phyloP scores from a whole-genome alignment of 306 rosid genomes.

The Chamaecrista fasciculata region DNA sequence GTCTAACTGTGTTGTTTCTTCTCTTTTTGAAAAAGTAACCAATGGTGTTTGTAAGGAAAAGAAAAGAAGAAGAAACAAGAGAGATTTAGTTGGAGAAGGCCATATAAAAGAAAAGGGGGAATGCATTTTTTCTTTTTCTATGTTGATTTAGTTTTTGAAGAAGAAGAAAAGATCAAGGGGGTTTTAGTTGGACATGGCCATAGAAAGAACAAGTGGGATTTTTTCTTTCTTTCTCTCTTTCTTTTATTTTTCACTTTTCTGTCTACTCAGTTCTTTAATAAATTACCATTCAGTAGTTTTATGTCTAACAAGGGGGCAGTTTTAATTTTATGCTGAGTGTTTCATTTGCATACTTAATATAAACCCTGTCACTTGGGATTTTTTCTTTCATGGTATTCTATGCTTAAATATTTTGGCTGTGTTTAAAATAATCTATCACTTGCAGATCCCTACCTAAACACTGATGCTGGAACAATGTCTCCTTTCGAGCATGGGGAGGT shows the following conservation, averaged over 20 bases:
- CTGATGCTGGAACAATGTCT: conserved; percentile 90
- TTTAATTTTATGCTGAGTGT: conserved; percentile 7
- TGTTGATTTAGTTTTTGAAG: conserved; percentile 18
- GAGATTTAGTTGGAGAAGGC: not conserved
- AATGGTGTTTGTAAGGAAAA: not conserved
- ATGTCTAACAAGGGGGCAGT: not conserved
- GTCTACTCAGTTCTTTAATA: not conserved
- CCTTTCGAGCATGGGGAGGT: conserved; percentile 92
- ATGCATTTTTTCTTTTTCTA: not conserved
- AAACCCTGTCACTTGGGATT: not conserved
- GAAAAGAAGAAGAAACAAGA: not conserved
- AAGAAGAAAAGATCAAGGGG: not conserved
- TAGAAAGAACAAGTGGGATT: not conserved
- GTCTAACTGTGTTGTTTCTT: not conserved
- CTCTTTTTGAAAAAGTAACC: too few species aligned
- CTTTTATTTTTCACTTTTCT: not conserved
- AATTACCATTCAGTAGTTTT: not conserved
- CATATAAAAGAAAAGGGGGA: too few species aligned
- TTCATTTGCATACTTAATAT: conserved; percentile 12
- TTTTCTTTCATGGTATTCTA: not conserved
- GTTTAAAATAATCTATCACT: conserved; percentile 16
- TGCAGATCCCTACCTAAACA: conserved; percentile 86
- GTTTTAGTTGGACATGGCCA: not conserved
- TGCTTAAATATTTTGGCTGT: not conserved
- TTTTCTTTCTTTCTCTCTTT: not conserved